A percentile compares a stretch with the other conserved stretches of the same genome.
Evolutionary conservation across 2,329 filamentous ascomycete species (phyloP).

Genomic region (Zarea fungicola): DNA sequence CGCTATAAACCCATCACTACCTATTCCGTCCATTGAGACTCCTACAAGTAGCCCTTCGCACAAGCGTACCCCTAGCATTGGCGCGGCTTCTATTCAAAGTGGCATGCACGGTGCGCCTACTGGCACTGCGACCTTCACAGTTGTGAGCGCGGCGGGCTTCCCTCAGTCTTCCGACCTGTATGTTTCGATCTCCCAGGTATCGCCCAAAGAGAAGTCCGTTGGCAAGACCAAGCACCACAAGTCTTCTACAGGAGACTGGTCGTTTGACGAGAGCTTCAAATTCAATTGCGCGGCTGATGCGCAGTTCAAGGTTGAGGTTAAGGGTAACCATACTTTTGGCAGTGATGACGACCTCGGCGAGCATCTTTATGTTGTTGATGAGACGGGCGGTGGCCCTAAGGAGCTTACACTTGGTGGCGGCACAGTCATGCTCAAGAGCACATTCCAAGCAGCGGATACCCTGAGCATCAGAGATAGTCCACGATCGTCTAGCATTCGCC

Average conservation of each 20-base stretch:
- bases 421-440: conserved; percentile 66
- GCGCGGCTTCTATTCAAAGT: conserved; percentile 62
- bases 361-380: conserved; percentile 84
- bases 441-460: conserved; percentile 54
- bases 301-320: conserved; percentile 80
- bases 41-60: conserved; percentile 33
- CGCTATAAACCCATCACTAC: conserved; percentile 5
- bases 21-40: conserved; percentile 11
- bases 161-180: conserved; percentile 74
- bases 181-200: conserved; percentile 63
- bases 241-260: conserved; percentile 57
- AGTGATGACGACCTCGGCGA: conserved; percentile 82
- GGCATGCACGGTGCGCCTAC: conserved; percentile 56
- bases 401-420: conserved; percentile 68
- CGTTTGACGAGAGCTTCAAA: conserved; percentile 76
- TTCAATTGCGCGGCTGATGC: conserved; percentile 73
- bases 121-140: conserved; percentile 74
- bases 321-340: conserved; percentile 79
- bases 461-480: conserved; percentile 39
- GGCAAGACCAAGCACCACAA: conserved; percentile 93
- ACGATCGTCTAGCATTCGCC: conserved; percentile 39
- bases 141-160: conserved; percentile 75
- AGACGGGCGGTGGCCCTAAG: conserved; percentile 67
- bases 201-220: conserved; percentile 68
- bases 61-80: conserved; percentile 51